phyloP scores from a whole-genome alignment of 345 rosid species.

The Murraya paniculata region DNA sequence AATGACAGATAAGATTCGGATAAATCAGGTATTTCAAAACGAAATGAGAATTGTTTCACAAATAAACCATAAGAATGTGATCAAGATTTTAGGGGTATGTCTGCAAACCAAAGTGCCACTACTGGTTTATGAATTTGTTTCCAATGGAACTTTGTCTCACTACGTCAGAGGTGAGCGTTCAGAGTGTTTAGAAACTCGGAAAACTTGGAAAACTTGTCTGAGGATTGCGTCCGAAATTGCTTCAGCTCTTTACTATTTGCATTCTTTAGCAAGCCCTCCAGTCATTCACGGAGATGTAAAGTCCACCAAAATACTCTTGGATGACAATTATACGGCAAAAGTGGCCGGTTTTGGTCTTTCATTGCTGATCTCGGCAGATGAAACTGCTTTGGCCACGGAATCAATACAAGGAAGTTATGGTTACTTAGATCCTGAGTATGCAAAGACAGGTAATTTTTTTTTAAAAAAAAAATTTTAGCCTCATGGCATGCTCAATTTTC shows the following conservation, averaged over 20 bases:
- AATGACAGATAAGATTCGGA: conserved; percentile 1
- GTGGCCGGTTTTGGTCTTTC: conserved; percentile 39
- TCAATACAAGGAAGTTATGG: conserved; percentile 28
- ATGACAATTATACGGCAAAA: conserved; percentile 25
- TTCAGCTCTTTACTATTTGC: conserved; percentile 29
- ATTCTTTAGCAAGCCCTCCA: conserved; percentile 34
- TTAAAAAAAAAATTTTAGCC: no score
- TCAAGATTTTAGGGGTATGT: no score
- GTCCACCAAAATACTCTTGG: conserved; percentile 34
- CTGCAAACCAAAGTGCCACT: no score
- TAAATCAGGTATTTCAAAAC: conserved; percentile 20
- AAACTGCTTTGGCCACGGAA: conserved; percentile 2
- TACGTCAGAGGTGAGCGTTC: conserved; percentile 24
- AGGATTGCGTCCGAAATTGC: conserved; percentile 26
- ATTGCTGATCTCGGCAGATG: conserved; percentile 16
- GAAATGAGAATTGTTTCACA: not conserved
- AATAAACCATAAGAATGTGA: no score
- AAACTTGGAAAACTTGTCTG: conserved; percentile 20
- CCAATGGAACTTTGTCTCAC: conserved; percentile 24
- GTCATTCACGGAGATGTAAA: conserved; percentile 38
- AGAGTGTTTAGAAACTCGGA: conserved; percentile 10
- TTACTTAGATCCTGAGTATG: conserved; percentile 38
- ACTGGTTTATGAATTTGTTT: conserved; percentile 12
- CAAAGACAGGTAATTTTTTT: conserved; percentile 10
- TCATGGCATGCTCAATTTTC: no score